These are phyloP conservation scores for Tilletiopsis washingtonensis DNA, from an alignment of 1,284 basidiomycete genomes.

Conservation along the genomic window DNA sequence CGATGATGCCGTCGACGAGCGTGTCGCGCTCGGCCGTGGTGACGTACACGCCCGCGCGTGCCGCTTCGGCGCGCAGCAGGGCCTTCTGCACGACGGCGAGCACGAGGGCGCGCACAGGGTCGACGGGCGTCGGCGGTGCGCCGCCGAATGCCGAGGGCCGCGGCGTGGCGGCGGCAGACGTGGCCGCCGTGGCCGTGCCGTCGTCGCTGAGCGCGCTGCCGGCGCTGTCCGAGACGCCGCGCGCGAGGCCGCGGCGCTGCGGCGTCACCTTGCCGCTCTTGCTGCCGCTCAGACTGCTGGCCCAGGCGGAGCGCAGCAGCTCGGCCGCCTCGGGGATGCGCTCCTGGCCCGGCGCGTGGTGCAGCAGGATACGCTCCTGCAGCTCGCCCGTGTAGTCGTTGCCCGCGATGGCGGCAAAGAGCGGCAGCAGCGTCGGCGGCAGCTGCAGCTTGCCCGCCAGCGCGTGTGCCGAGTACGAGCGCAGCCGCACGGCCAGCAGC, in stretches of 20 bases:
- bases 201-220: background rate
- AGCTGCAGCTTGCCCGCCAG: slow-evolving; percentile 26
- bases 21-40: slow-evolving; percentile 21
- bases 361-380: slow-evolving; percentile 22
- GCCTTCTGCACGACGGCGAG: slow-evolving; percentile 15
- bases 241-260: background rate
- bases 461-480: slow-evolving; percentile 22
- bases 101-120: slow-evolving; percentile 34
- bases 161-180: slow-evolving; percentile 18
- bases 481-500: background rate
- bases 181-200: background rate
- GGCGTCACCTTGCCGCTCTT: background rate
- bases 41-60: slow-evolving; percentile 15
- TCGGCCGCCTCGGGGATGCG: slow-evolving; percentile 20
- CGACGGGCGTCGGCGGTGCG: slow-evolving; percentile 6
- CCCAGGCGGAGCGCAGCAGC: slow-evolving; percentile 17
- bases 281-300: slow-evolving; percentile 3
- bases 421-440: slow-evolving; percentile 22
- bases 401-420: slow-evolving; percentile 29
- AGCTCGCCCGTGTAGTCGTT: slow-evolving; percentile 34
- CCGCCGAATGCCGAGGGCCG: slow-evolving; percentile 17
- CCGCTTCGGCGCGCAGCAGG: slow-evolving; percentile 2
- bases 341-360: slow-evolving; percentile 15
- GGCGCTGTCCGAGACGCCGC: background rate
- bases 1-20: slow-evolving; percentile 27